Evolutionary conservation across 345 rosid genomes (phyloP), one percentile per base, ranked within the genome.

Genomic region (Sisymbrium irio): DNA sequence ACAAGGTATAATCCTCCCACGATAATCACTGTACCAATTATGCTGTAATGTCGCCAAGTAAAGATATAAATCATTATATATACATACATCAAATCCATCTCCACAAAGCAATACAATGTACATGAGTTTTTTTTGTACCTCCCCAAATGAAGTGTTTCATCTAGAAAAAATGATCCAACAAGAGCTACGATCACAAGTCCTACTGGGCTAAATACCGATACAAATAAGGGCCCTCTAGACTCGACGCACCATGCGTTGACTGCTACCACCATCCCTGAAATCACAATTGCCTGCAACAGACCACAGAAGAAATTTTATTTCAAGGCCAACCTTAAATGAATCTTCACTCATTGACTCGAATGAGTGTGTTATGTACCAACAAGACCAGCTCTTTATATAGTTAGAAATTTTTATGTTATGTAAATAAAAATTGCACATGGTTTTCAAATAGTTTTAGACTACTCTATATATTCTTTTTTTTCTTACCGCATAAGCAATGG

Each of bases 141-240:
- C 75, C 89, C 92, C 4, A 81, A 1, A 27, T 82, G 69, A 45
- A 87, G 76, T 56, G 79, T 78, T 62, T 81, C 88, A 32, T 77
- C 41, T 7, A 87, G 62, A 11, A 85, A 2, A 44, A 87, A 55
- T 8, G 84, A 73, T 6, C 82, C 86, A 22, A 75, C 65, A 56
- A 87, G 22, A 4, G 88, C 84, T 1, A 85, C 83, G 15, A 83
- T 44, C 15, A 87, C 78, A 25, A 85, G 81, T 20, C 61, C n/a
- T 6, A 82, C 36, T 61, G 92, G 92, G 17, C 67, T 81, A 56
- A 85, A 87, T 19, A 63, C 63, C 0, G 89, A 72, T 14, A 73
- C 84, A 49, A 71, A 85, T 2, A 87, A 58, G 7, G 92, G 82
- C 1, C 92, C 92, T 74, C 77, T 79, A 25, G 62, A 33, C 13